Base-by-base conservation (phyloP, 352 stramenopile species). In the Plasmopara viticola region DNA sequence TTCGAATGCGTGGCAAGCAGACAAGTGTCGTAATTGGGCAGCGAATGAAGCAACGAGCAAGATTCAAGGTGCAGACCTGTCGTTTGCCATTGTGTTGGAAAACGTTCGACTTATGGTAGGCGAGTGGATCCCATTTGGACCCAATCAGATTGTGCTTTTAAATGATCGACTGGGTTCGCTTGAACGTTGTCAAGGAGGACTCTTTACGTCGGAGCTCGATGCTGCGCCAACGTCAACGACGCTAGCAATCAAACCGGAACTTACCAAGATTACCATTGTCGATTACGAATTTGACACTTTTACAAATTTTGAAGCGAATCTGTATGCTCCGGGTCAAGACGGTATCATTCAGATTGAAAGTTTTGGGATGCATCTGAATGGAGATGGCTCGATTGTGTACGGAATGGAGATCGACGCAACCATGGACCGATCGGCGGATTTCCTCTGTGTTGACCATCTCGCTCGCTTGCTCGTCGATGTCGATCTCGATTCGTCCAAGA, bases 291-390 rank as follows among this genome's bases (percentile, higher is more conserved):
- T 98, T 48, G 96, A 96, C 28, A 85, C 96, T 30, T 97, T 98
- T 60, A 98, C 97, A 7, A 99, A 98, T 62, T 98, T 99, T 61
- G 96, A 99, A 64, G 96, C 96, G 9, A 94, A 98, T 48, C 98
- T 99, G 54, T 85, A 98, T 54, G 95, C 94, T 49, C 86, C 94
- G 1, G 85, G 94, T 51, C 82, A 97, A 28, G 78, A 88, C 30
- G 93, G 90, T 29, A 88, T 98, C 17, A 86, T 97, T n/a, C 95
- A 98, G 73, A 94, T 98, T 42, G 95, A 98, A 64, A 98, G 89
- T 49, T 98, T 99, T 62, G 96, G 95, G 9, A 92, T 90, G 76
- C 79, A 90, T 37, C 58, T 93, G 8, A 81, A 87, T 33, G 80
- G 75, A 48, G 75, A 87, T 40, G 84, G 83, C 12, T 87, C 81